Conservation (phyloP, 2,329 filamentous ascomycete species). For the Aspergillus fructus region DNA sequence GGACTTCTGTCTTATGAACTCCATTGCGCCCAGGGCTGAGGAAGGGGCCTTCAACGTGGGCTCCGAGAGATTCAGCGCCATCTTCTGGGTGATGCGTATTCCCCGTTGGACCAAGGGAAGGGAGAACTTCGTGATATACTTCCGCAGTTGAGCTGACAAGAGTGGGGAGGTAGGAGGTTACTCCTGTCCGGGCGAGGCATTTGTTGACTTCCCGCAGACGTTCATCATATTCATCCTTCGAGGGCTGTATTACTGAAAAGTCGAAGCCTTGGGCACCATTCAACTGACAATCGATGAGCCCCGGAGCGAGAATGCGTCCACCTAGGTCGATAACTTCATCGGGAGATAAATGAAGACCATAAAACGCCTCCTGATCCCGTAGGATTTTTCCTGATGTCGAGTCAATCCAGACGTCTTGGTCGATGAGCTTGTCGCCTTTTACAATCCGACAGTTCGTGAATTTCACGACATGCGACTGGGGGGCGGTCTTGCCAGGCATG, state of each 20-base stretch:
- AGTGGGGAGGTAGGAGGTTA: conserved; percentile 85
- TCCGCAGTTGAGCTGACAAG: conserved; percentile 72
- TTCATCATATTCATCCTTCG: conserved; percentile 68
- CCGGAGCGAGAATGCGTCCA: conserved; percentile 79
- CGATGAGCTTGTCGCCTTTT: conserved; percentile 64
- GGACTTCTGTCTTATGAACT: conserved; percentile 73
- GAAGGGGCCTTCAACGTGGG: conserved; percentile 90
- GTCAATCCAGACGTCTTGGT: conserved; percentile 86
- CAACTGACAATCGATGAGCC: conserved; percentile 86
- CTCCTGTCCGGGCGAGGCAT: conserved; percentile 71
- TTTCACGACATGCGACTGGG: conserved; percentile 65
- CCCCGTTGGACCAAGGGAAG: conserved; percentile 73
- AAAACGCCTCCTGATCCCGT: conserved; percentile 62
- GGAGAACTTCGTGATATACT: conserved; percentile 78
- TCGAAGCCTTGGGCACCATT: conserved; percentile 94
- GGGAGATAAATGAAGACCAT: conserved; percentile 52
- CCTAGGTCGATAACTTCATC: conserved; percentile 75
- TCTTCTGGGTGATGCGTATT: conserved; percentile 57
- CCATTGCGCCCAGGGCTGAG: conserved; percentile 80
- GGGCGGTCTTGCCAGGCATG: conserved; percentile 39
- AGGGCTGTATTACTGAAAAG: conserved; percentile 72
- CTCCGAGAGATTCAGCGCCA: conserved; percentile 83
- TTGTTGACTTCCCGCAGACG: conserved; percentile 71
- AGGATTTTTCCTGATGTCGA: conserved; percentile 79
- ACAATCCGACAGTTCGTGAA: conserved; percentile 85